A percentile compares a stretch with the other conserved stretches of the same genome.
Evolutionary conservation across 1,284 basidiomycete genomes (phyloP).

Genomic region (Boletus sp.): DNA sequence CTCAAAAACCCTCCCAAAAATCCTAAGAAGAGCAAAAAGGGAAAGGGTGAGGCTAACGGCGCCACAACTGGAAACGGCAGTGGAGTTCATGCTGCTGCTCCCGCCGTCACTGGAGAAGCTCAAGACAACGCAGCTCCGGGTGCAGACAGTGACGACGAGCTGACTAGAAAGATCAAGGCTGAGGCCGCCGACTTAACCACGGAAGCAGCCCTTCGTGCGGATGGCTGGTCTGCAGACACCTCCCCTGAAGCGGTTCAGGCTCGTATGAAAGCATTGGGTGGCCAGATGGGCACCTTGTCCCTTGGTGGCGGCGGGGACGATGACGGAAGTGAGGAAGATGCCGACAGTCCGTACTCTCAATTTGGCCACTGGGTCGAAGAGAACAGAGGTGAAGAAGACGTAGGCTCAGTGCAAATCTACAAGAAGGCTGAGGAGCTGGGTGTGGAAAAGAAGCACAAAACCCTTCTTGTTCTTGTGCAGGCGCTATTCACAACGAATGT

Average conservation of each 20-base stretch:
- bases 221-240: constrained; percentile 90
- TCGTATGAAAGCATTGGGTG: constrained; percentile 77
- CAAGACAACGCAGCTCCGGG: constrained; percentile 36
- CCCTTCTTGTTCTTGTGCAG: constrained; percentile 81
- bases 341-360: constrained; percentile 80
- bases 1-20: constrained; percentile 96
- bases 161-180: constrained; percentile 80
- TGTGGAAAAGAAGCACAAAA: constrained; percentile 95
- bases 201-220: constrained; percentile 58
- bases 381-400: constrained; percentile 53
- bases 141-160: constrained; percentile 73
- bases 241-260: constrained; percentile 89
- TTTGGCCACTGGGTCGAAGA: constrained; percentile 88
- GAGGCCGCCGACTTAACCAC: constrained; percentile 76
- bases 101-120: constrained; percentile 31
- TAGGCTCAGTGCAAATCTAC: constrained; percentile 66
- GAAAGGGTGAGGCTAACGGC: constrained; percentile 47
- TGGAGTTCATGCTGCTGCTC: constrained; percentile 31
- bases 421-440: constrained; percentile 91
- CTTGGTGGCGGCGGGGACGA: constrained; percentile 48
- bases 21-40: constrained; percentile 79
- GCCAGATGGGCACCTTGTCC: constrained; percentile 44
- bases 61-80: constrained; percentile 52
- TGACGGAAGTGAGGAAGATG: constrained; percentile 87
- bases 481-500: constrained; percentile 83